Conservation (phyloP, 2,329 filamentous ascomycete species). For the Fusarium sp. region DNA sequence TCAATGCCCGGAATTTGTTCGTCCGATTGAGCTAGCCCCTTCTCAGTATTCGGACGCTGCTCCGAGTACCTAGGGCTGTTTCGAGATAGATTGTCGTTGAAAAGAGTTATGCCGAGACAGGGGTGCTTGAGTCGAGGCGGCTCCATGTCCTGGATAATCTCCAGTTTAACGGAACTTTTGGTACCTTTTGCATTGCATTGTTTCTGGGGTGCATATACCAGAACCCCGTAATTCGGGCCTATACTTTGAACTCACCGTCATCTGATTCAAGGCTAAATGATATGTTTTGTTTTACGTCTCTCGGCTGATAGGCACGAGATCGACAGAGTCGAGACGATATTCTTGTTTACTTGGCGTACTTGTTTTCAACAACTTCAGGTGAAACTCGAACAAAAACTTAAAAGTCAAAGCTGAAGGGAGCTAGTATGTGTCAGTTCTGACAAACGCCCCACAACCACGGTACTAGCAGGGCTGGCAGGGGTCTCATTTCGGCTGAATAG, state of each 20-base stretch:
- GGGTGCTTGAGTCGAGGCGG: not conserved
- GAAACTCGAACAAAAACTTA: not conserved
- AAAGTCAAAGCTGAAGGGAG: not conserved
- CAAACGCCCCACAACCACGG: not conserved
- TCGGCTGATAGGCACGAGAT: not conserved
- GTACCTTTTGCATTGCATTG: not conserved
- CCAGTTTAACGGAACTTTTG: not conserved
- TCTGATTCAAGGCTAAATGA: not conserved
- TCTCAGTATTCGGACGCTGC: not conserved
- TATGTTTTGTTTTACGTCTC: not conserved
- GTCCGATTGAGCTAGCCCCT: not conserved
- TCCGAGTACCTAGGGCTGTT: constrained; percentile 5
- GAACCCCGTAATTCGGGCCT: not conserved
- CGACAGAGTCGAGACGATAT: not conserved
- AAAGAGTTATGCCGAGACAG: not conserved
- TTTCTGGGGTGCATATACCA: not conserved
- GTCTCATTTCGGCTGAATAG: constrained; percentile 6
- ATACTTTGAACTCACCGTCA: not conserved
- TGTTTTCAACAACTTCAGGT: constrained; percentile 1
- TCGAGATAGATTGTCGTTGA: not conserved
- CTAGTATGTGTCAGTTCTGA: not conserved
- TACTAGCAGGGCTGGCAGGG: not conserved
- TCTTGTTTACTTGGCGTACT: not conserved
- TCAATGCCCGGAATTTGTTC: not conserved
- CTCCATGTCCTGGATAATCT: constrained; percentile 2